phyloP scores from a whole-genome alignment of 768 basidiomycete species.

The Rhizopogon vinicolor region DNA sequence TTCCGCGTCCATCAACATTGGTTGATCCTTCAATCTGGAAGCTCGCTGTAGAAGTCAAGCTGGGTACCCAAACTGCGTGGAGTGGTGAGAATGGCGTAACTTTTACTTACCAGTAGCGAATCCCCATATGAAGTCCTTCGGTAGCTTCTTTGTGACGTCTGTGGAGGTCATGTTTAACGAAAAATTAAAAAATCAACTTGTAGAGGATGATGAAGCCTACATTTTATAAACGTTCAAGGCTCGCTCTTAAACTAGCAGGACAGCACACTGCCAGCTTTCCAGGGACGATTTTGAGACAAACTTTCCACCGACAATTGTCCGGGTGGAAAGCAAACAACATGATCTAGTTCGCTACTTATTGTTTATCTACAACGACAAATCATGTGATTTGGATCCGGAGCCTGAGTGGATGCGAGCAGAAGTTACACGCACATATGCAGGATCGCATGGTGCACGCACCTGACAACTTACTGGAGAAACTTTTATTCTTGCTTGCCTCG shows the following conservation, averaged over 20 bases:
- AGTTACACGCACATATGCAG: no score
- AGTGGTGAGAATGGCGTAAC: neutral
- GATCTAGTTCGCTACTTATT: neutral
- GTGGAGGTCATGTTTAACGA: constrained; percentile 24
- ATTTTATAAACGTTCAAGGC: constrained; percentile 15
- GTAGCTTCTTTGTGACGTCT: constrained; percentile 35
- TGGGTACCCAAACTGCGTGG: neutral
- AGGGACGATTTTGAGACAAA: constrained; percentile 28
- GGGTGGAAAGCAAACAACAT: constrained; percentile 14
- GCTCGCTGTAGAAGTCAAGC: constrained; percentile 36
- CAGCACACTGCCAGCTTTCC: constrained; percentile 19
- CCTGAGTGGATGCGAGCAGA: no score
- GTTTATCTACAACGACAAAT: neutral
- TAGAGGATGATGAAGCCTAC: constrained; percentile 26
- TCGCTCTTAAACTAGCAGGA: constrained; percentile 38
- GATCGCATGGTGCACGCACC: no score
- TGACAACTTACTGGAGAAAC: no score
- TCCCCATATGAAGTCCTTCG: constrained; percentile 63
- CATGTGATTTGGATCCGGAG: neutral
- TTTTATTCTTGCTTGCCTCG: no score
- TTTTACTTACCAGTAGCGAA: constrained; percentile 59
- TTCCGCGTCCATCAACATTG: constrained; percentile 54
- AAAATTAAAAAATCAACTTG: constrained; percentile 13
- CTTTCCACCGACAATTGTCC: constrained; percentile 44
- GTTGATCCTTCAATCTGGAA: constrained; percentile 76